Conservation (phyloP, 495 filamentous ascomycete species). For the Penicillium coffeae region DNA sequence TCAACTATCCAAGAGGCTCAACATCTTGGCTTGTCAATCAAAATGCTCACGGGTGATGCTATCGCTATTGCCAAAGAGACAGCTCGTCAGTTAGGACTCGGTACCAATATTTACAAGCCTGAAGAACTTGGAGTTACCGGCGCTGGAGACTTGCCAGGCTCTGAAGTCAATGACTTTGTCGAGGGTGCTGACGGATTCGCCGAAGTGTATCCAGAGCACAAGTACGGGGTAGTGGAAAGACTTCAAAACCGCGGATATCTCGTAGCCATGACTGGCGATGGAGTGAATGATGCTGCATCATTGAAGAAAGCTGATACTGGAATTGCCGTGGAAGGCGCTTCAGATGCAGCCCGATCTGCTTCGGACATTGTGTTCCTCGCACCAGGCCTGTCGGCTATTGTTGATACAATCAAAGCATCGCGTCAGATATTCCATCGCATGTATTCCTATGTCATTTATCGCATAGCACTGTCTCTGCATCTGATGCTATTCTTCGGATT, state of each 20-base stretch:
- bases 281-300: constrained; percentile 95
- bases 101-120: constrained; percentile 92
- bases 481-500: constrained; percentile 85
- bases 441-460: constrained; percentile 95
- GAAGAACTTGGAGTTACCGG: constrained; percentile 80
- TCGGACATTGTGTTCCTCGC: constrained; percentile 93
- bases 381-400: constrained; percentile 87
- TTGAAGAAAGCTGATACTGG: constrained; percentile 87
- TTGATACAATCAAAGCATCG: constrained; percentile 88
- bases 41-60: constrained; percentile 96
- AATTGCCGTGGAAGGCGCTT: constrained; percentile 91
- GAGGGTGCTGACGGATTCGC: constrained; percentile 92
- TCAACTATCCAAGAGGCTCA: constrained; percentile 88
- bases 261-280: constrained; percentile 97
- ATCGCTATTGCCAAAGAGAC: constrained; percentile 91
- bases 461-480: constrained; percentile 88
- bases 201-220: constrained; percentile 95
- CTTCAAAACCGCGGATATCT: constrained; percentile 92
- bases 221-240: constrained; percentile 95
- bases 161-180: constrained; percentile 90
- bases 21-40: constrained; percentile 80
- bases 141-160: constrained; percentile 86
- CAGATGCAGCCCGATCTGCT: constrained; percentile 87
- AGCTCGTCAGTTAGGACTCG: constrained; percentile 82
- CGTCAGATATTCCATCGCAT: constrained; percentile 96